Base-by-base conservation (phyloP, 352 stramenopile species). In the Globisporangium canariense region DNA sequence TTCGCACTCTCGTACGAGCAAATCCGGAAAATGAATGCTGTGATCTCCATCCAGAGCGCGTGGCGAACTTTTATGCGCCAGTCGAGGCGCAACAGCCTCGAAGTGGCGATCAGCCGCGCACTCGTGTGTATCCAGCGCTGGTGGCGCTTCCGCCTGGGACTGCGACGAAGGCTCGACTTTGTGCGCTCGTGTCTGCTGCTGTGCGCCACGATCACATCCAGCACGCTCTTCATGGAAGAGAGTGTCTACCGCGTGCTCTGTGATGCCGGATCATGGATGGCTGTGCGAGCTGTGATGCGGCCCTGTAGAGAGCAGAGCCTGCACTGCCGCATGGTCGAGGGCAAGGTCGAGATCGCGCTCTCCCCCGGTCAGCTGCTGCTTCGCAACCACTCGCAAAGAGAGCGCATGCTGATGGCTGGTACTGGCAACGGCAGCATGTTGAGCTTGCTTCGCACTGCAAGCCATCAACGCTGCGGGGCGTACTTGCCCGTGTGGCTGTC, bases 141-240 rank as follows among this genome's bases (percentile, higher is more conserved):
- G 83, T 93, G 83, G 83, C 77, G 83, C 38, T 79, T 74, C 40
- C 65, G 62, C n/a, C 40, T 67, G 4, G 83, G 83, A 0, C 51
- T 91, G 4, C 67, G 66, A 18, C 69, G 76, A 6, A 75, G 79
- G 6, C 64, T 93, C 13, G 77, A 76, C 32, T 77, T 93, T 32
- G 45, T 90, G 13, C 69, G 73, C 0, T 69, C 70, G 1, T 84
- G 79, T 60, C 32, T 93, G 30, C 63, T 87, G 2, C 71, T 86
- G 16, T 69, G 75, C 20, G 76, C 78, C 4, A 76, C 68, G 6
- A 77, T 91, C 41, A 91, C 87, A 55, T 87, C 81, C 22, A 54
- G 58, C 0, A 93, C 79, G 4, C 66, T 93, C 11, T 93, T 86
- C 57, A 88, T 93, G 71, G 81, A 93, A 50, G 77, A 75, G 34